These are phyloP conservation scores for Exophiala dermatitidis DNA, from an alignment of 2,329 filamentous ascomycete species.

Conservation along the genomic window DNA sequence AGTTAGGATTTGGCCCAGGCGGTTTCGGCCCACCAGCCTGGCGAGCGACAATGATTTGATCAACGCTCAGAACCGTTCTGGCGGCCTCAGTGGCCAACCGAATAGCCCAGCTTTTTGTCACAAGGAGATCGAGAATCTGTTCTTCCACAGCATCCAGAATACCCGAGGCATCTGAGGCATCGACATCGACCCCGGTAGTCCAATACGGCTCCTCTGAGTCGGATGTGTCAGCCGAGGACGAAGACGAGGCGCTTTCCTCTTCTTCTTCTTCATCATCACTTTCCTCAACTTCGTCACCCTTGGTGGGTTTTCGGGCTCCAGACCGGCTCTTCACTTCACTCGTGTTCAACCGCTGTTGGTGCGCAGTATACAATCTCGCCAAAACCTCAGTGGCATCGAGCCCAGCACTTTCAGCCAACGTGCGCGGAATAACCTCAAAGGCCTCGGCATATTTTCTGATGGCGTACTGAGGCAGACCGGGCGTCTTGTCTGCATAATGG, in stretches of 20 bases:
- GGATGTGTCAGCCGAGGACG: constrained; percentile 27
- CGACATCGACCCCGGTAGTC: constrained; percentile 89
- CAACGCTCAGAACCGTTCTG: constrained; percentile 86
- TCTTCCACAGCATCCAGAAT: constrained; percentile 78
- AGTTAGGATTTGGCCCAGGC: constrained; percentile 80
- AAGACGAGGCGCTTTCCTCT: background rate
- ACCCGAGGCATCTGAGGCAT: constrained; percentile 74
- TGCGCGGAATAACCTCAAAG: constrained; percentile 93
- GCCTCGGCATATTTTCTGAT: constrained; percentile 97
- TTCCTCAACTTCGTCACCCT: constrained; percentile 32
- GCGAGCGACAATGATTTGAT: constrained; percentile 97
- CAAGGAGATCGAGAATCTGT: constrained; percentile 85
- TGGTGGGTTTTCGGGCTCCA: background rate
- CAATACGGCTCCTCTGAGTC: constrained; percentile 69
- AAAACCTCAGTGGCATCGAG: constrained; percentile 96
- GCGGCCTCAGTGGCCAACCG: constrained; percentile 93
- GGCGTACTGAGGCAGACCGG: constrained; percentile 87
- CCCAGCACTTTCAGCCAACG: constrained; percentile 87
- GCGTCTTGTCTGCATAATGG: constrained; percentile 82
- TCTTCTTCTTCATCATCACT: background rate
- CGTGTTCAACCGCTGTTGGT: constrained; percentile 49
- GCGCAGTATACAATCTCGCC: constrained; percentile 84
- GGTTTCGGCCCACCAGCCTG: constrained; percentile 97
- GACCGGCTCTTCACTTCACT: constrained; percentile 23
- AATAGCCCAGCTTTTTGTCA: constrained; percentile 93